A percentile compares a stretch with the other conserved stretches of the same genome.
Conservation (phyloP, 352 stramenopile genomes). For the Phytophthora pini region DNA sequence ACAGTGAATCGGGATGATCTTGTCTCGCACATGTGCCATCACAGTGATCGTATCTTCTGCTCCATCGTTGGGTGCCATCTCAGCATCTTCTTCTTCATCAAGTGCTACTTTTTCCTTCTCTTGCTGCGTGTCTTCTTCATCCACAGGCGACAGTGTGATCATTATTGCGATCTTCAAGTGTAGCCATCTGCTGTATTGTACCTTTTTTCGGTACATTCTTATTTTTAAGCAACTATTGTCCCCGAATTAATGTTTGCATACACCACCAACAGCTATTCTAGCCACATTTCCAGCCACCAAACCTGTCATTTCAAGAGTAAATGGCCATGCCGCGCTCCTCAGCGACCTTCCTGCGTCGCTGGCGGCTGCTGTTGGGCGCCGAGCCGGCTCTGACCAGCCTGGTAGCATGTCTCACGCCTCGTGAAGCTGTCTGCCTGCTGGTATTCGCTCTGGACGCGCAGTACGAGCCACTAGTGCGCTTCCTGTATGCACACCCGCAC, state of each 20-base stretch:
- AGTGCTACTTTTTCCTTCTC: conserved; percentile 12
- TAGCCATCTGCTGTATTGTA: conserved; percentile 18
- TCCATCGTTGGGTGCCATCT: conserved; percentile 52
- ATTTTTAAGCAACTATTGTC: background rate
- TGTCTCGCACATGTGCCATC: conserved; percentile 70
- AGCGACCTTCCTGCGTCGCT: conserved; percentile 23
- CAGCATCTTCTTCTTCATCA: conserved; percentile 3
- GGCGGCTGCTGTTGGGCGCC: conserved; percentile 25
- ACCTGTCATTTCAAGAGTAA: background rate
- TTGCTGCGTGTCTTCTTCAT: conserved; percentile 6
- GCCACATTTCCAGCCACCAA: conserved; percentile 4
- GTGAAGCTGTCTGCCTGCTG: conserved; percentile 39
- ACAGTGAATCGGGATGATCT: conserved; percentile 74
- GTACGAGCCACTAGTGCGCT: conserved; percentile 29
- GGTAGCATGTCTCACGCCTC: conserved; percentile 30
- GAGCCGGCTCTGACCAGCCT: conserved; percentile 31
- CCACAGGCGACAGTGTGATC: conserved; percentile 5
- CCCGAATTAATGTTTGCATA: background rate
- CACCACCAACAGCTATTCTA: conserved; percentile 10
- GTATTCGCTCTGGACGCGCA: conserved; percentile 43
- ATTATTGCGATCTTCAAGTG: conserved; percentile 16
- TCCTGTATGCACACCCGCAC: conserved; percentile 37
- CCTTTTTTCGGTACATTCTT: background rate
- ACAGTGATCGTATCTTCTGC: conserved; percentile 63
- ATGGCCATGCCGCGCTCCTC: conserved; percentile 3